Conservation (phyloP, 306 rosid species). For the Citrullus amarus region DNA sequence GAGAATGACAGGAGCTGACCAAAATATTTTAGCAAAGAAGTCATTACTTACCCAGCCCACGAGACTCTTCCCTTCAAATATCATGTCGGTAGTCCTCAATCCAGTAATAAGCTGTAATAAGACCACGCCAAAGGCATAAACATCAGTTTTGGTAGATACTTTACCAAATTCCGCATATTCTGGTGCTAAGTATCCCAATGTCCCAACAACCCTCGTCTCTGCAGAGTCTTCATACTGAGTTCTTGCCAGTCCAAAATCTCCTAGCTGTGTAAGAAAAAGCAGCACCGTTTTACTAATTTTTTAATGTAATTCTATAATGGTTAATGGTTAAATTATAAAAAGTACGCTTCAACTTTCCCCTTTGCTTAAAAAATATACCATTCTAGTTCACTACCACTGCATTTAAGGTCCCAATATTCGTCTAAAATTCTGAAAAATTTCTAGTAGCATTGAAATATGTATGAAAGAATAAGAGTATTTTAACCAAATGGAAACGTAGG, state of each 20-base stretch:
- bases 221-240: conserved; percentile 34
- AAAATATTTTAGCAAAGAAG: conserved; percentile 5
- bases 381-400: no score
- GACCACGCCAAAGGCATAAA: conserved; percentile 78
- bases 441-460: no score
- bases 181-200: conserved; percentile 83
- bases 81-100: conserved; percentile 54
- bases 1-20: neutral
- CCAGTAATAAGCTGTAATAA: conserved; percentile 76
- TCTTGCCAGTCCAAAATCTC: conserved; percentile 87
- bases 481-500: no score
- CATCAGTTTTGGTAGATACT: conserved; percentile 76
- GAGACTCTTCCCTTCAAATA: conserved; percentile 65
- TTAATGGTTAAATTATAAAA: no score
- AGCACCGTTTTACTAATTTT: neutral
- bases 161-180: conserved; percentile 84
- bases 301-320: neutral
- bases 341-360: no score
- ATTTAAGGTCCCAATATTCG: no score
- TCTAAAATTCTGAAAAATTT: no score
- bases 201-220: conserved; percentile 63
- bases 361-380: no score
- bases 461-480: no score
- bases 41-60: conserved; percentile 71
- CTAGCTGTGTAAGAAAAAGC: conserved; percentile 31